Evolutionary conservation across 2,329 filamentous ascomycete species (phyloP).

Genomic region (Paecilomyces sp.): DNA sequence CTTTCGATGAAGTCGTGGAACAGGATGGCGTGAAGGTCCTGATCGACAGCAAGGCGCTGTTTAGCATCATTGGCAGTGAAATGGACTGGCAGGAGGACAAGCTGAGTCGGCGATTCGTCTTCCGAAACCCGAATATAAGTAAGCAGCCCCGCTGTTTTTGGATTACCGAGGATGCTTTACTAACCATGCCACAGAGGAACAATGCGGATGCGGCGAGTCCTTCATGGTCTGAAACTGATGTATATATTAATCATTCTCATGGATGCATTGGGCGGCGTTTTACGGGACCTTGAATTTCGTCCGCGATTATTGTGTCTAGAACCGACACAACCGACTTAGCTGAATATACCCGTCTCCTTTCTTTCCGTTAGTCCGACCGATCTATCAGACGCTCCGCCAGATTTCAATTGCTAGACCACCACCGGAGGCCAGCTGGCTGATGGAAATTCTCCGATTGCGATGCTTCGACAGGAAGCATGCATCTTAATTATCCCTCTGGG

Average conservation of each 20-base stretch:
- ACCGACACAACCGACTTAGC: background rate
- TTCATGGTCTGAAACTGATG: conserved; percentile 62
- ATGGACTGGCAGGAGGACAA: conserved; percentile 99
- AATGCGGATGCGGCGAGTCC: conserved; percentile 93
- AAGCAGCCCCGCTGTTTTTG: conserved; percentile 38
- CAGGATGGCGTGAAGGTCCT: conserved; percentile 94
- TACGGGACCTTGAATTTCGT: background rate
- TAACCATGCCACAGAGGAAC: conserved; percentile 61
- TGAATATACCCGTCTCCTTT: background rate
- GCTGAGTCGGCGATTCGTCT: conserved; percentile 84
- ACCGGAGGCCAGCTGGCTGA: background rate
- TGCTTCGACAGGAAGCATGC: background rate
- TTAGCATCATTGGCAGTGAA: conserved; percentile 96
- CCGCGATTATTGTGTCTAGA: background rate
- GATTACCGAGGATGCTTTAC: conserved; percentile 3
- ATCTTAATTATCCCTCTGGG: background rate
- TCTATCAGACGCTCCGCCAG: background rate
- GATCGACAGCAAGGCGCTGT: conserved; percentile 93
- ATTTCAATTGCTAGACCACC: background rate
- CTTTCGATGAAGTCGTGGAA: conserved; percentile 86
- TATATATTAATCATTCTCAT: conserved; percentile 10
- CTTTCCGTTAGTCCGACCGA: background rate
- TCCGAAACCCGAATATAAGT: conserved; percentile 98
- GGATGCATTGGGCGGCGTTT: conserved; percentile 33
- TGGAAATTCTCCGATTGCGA: background rate